Evolutionary conservation across 1,139 yeast genomes (phyloP).

Genomic region (Lodderomyces elongisporus): DNA sequence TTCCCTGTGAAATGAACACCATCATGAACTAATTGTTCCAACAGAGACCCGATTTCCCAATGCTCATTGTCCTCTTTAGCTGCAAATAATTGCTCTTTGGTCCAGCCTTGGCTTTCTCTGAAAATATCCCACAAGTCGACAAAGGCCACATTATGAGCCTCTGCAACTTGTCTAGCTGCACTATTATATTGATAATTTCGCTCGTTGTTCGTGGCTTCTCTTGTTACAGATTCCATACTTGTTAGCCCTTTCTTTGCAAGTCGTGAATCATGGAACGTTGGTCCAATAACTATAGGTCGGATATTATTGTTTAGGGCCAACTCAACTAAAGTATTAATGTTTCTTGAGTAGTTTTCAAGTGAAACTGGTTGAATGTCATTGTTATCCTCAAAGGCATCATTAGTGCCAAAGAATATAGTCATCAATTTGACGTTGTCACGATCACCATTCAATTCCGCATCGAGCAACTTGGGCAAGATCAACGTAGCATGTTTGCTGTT

Average conservation of each 20-base stretch:
- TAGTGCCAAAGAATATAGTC: constrained; percentile 70
- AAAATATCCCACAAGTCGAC: constrained; percentile 51
- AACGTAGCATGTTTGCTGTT: constrained; percentile 47
- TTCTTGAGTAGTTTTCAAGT: constrained; percentile 41
- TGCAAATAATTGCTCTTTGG: constrained; percentile 15
- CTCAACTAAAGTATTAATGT: constrained; percentile 39
- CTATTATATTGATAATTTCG: constrained; percentile 45
- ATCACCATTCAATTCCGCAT: constrained; percentile 31
- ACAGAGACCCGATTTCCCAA: constrained; percentile 11
- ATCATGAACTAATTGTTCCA: constrained; percentile 32
- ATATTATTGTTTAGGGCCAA: constrained; percentile 36
- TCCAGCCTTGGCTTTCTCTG: constrained; percentile 16
- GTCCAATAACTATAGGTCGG: constrained; percentile 55
- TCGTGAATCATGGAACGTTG: constrained; percentile 50
- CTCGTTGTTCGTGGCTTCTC: constrained; percentile 18
- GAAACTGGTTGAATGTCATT: constrained; percentile 52
- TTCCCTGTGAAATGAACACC: constrained; percentile 65
- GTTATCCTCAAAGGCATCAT: constrained; percentile 63
- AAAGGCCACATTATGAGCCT: constrained; percentile 41
- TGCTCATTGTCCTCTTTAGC: constrained; percentile 5
- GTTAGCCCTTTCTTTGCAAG: constrained; percentile 6
- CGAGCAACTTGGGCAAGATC: constrained; percentile 44
- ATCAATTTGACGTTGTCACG: constrained; percentile 32
- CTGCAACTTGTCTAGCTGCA: constrained; percentile 44
- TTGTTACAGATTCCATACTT: constrained; percentile 6